Conservation (phyloP, 352 stramenopile species). For the Pythium sukuiense region DNA sequence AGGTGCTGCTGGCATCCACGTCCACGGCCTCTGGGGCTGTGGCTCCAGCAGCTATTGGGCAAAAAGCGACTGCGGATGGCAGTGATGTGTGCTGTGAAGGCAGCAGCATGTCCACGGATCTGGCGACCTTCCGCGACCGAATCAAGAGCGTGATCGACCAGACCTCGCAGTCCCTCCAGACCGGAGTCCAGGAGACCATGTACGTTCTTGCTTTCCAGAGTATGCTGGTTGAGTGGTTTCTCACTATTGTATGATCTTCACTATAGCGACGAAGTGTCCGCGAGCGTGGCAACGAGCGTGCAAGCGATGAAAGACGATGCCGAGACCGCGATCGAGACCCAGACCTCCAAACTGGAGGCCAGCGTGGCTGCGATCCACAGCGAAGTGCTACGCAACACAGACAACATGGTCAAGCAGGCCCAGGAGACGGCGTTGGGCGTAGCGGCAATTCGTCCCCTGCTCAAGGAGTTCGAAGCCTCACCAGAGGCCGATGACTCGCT, state of each 20-base stretch:
- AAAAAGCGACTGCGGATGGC: neutral
- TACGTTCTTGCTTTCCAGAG: too few species aligned
- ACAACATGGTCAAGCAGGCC: conserved; percentile 22
- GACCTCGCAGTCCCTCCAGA: conserved; percentile 44
- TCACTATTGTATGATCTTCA: neutral
- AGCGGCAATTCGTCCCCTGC: neutral
- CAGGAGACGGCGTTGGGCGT: conserved; percentile 1
- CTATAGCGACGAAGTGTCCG: conserved; percentile 38
- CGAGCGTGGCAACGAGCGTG: conserved; percentile 52
- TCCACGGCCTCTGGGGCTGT: neutral
- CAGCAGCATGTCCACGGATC: neutral
- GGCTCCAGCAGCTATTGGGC: neutral
- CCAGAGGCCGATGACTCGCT: neutral
- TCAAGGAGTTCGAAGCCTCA: conserved; percentile 4
- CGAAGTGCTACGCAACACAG: conserved; percentile 25
- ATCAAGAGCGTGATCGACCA: conserved; percentile 55
- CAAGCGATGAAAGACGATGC: conserved; percentile 60
- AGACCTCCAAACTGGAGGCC: conserved; percentile 45
- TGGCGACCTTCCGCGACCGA: conserved; percentile 44
- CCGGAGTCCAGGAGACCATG: conserved; percentile 56
- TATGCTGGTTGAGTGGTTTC: conserved; percentile 1
- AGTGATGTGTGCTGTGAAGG: neutral
- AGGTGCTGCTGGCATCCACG: conserved; percentile 33
- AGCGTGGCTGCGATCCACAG: conserved; percentile 46
- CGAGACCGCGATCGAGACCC: conserved; percentile 25